Evolutionary conservation across 2,329 filamentous ascomycete species (phyloP), one percentile per base, ranked within the genome.

Genomic region (Graphilbum sp.): DNA sequence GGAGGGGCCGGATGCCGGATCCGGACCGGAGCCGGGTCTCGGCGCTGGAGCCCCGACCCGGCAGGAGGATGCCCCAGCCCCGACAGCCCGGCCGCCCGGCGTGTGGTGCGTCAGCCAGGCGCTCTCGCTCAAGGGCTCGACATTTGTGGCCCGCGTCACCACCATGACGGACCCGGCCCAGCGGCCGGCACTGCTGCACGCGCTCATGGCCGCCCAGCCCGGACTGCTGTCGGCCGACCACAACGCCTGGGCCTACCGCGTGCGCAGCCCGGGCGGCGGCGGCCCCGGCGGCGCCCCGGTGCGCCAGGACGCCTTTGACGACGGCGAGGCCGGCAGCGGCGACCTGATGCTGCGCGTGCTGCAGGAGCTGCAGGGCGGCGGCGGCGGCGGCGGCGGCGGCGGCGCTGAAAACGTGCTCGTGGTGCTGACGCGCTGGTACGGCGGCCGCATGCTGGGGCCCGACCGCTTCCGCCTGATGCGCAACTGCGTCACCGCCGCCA

Each of bases 381-480:
- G 13, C 27, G 13, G 27, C 27, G 27, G 13, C 27, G 13, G 13
- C 13, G 15, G 27, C 27, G 27, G 5, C 27, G 23, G 12, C 23
- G 7, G 12, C 23, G 54, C 66, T 5, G 59, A 62, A 12, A 64
- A 72, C 45, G 66, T 64, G 1, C 49, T 76, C 2, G 64, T 76
- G 13, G 67, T 78, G 7, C 61, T 77, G 46, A 71, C 67, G 15
- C 59, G 73, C 27, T 78, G 72, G 72, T 78, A 67, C 43, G 72
- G 73, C 17, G 73, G 73, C 8, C 56, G 71, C 10, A 64, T 77
- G 61, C 60, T 78, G 3, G 72, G 73, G 0, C 64, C 68, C 0
- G 72, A 77, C 47, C 62, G 73, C 16, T 78, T 71, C 70, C 61
- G 70, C 12, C 61, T 77, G 42, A 77, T 77, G 67, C 62, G 67